Percentiles rank a stretch among this genome's conserved stretches.
Conservation (phyloP, 352 stramenopile genomes). For the Phytophthora sp. region DNA sequence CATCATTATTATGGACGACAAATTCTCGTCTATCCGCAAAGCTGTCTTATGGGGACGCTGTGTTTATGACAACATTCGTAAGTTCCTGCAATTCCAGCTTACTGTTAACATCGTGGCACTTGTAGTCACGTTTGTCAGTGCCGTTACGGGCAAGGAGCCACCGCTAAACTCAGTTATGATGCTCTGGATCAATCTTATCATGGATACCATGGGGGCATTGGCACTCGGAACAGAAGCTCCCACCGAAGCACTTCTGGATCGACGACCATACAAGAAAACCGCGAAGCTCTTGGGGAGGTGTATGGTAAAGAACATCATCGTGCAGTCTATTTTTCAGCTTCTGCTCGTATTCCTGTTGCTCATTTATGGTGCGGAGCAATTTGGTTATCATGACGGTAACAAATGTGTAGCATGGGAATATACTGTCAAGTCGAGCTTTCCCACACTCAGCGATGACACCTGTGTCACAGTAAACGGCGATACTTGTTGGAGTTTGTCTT, state of each 20-base stretch:
- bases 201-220: slow-evolving; percentile 83
- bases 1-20: slow-evolving; percentile 91
- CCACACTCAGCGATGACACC: slow-evolving; percentile 37
- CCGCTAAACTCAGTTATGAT: slow-evolving; percentile 88
- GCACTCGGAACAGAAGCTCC: slow-evolving; percentile 76
- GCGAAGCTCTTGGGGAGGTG: slow-evolving; percentile 58
- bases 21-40: slow-evolving; percentile 84
- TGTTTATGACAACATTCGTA: slow-evolving; percentile 88
- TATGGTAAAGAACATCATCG: slow-evolving; percentile 81
- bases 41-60: slow-evolving; percentile 81
- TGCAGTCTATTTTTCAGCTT: slow-evolving; percentile 81
- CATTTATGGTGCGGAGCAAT: slow-evolving; percentile 56
- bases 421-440: slow-evolving; percentile 57
- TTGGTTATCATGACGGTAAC: slow-evolving; percentile 70
- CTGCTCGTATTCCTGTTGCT: slow-evolving; percentile 87
- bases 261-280: slow-evolving; percentile 76
- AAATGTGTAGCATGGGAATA: slow-evolving; percentile 52
- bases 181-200: slow-evolving; percentile 91
- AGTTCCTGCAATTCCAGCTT: slow-evolving; percentile 87
- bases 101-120: slow-evolving; percentile 87
- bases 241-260: slow-evolving; percentile 66
- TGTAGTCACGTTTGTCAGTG: slow-evolving; percentile 78
- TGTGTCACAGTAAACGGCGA: slow-evolving; percentile 58
- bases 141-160: slow-evolving; percentile 84
- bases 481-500: slow-evolving; percentile 57